Conservation (phyloP, 768 basidiomycete genomes). For the Rhodocollybia butyracea region DNA sequence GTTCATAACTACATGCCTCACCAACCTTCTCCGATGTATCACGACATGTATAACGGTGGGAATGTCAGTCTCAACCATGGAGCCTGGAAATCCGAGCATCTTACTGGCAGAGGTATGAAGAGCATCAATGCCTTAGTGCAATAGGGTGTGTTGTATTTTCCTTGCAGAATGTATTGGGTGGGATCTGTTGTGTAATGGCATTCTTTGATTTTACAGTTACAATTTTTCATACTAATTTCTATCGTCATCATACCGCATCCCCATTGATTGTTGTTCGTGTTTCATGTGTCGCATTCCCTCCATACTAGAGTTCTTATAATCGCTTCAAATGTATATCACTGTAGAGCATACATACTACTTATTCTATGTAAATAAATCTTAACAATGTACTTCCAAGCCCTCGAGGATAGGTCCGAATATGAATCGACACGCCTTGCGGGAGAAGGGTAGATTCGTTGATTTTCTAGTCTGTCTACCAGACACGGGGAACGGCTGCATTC, state of each 20-base stretch:
- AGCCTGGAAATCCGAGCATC: slow-evolving; percentile 7
- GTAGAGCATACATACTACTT: neutral
- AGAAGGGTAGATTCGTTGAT: too few relatives aligned
- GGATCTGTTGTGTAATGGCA: neutral
- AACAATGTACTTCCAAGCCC: too few relatives aligned
- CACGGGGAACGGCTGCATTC: too few relatives aligned
- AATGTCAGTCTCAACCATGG: slow-evolving; percentile 6
- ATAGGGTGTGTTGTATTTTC: neutral
- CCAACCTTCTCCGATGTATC: neutral
- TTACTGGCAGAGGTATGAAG: slow-evolving; percentile 3
- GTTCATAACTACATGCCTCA: slow-evolving; percentile 2
- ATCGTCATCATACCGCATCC: too few relatives aligned
- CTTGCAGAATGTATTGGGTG: neutral
- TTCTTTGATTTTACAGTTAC: neutral
- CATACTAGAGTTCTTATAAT: neutral
- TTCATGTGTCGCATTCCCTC: neutral
- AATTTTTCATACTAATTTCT: neutral
- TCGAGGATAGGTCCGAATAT: too few relatives aligned
- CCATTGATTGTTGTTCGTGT: neutral
- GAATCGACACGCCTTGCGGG: too few relatives aligned
- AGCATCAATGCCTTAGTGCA: slow-evolving; percentile 7
- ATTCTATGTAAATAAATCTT: neutral
- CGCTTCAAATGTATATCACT: neutral
- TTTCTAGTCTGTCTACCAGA: too few relatives aligned
- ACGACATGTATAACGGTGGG: neutral